Base-by-base conservation (phyloP, 495 filamentous ascomycete genomes). In the Corynascus novoguineensis region DNA sequence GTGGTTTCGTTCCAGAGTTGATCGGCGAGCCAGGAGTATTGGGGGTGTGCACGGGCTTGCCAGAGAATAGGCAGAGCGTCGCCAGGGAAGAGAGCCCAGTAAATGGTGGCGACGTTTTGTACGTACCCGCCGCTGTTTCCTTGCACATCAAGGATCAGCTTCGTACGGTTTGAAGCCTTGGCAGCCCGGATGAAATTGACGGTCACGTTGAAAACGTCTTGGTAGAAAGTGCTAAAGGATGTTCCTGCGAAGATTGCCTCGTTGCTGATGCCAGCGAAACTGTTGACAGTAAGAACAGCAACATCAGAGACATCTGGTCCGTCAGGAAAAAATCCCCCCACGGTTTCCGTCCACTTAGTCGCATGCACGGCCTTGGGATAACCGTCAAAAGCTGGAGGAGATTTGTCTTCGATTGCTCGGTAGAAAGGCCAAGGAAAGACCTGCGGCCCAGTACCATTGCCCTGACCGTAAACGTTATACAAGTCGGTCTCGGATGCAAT, bases 61-160 rank as follows among this genome's bases (percentile, higher is more conserved):
- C 17, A 57, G 27, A 53, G 41, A 2, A 53, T 14, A 4, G 50
- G 55, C 8, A 59, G 22, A 15, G 28, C 14, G 34, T 28, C 3
- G 55, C 46, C 12, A 0, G 75, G 75, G 65, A 78, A 78, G 48
- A 78, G 68, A 14, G 28, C 28, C 14, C 55, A 40, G 15, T 34
- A 70, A 2, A 79, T 62, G 29, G 72, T 69, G 17, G 67, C 64
- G 8, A 73, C 58, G 24, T 65, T 61, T 35, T 68, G 22, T 24
- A 75, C 60, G 5, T 57, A 58, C 12, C 83, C 83, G 11, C 82
- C 81, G 0, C 62, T 63, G 60, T 85, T 84, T 21, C 65, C 63
- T 7, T 76, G 70, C 0, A 84, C 55, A 60, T 86, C 82, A 52
- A 85, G 76, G 40, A 84, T 63, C 3, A 84, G 66, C 40, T 58